Evolutionary conservation across 2,329 filamentous ascomycete genomes (phyloP), one percentile per base, ranked within the genome.

Genomic region (Aureobasidium subglaciale): DNA sequence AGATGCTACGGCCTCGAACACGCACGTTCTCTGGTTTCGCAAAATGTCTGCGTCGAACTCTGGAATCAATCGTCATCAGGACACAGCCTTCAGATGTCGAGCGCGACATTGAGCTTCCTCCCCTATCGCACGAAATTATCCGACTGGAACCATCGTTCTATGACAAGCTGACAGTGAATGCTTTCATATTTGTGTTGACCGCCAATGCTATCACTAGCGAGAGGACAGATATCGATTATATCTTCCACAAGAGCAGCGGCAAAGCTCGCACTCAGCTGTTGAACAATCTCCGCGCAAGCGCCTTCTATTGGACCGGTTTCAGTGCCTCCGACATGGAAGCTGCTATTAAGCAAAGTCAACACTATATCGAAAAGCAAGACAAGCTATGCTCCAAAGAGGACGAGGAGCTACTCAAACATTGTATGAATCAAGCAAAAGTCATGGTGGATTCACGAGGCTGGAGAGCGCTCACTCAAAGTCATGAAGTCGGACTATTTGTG

Each of bases 171-270:
- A 88, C 86, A 0, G 77, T 91, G 24, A 96, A 96, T 61, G 71
- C 95, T 1, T 96, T 96, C 65, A 81, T 88, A 0, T 87, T 93
- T 71, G 84, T 89, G 65, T 82, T 96, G 43, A 85, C 88, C 2
- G 85, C 89, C 61, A 97, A 97, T 65, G 84, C 90, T 0, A 84
- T 97, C 1, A 91, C 91, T 22, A 96, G 90, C 5, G 88, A 96
- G 65, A 78, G 91, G 10, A 83, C 80, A 0, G 92, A 92, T 63
- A 76, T 81, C 55, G 91, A 96, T 67, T 96, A 96, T 66, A 86
- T 97, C 60, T 96, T 96, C 63, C 87, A 96, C 63, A 80, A 82
- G 0, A 83, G 79, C 11, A 91, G 91, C 63, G 74, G 80, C 27
- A 85, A 83, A 59, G 78, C 79, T 35, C 73, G 95, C 11, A 72